A percentile compares a stretch with the other conserved stretches of the same genome.
These are phyloP conservation scores for Gossypium thurberi DNA, from an alignment of 345 rosid species.

Conservation along the genomic window DNA sequence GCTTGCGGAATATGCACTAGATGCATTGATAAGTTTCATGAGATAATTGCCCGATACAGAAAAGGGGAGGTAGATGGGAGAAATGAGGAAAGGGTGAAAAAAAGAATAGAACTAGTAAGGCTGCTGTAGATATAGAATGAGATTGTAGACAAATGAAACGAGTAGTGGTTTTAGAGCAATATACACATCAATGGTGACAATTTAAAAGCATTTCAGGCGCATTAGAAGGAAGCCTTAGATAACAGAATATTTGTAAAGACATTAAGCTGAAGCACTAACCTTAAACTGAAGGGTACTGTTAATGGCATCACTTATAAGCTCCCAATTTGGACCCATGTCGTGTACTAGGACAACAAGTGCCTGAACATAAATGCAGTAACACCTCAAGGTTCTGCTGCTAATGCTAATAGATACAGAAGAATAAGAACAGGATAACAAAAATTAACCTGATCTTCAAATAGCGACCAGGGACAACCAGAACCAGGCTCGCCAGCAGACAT, in stretches of 20 bases:
- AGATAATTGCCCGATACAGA: constrained; percentile 3
- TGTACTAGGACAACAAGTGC: constrained; percentile 99
- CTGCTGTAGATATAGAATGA: not conserved
- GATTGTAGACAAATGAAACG: not conserved
- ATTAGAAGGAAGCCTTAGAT: not conserved
- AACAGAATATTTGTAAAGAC: not conserved
- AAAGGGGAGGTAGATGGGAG: not conserved
- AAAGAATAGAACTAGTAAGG: not conserved
- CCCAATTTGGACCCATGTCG: constrained; percentile 99
- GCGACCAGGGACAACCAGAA: constrained; percentile 85
- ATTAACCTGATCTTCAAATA: constrained; percentile 93
- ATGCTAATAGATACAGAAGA: constrained; percentile 17
- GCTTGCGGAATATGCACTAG: constrained; percentile 86
- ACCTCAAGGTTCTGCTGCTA: constrained; percentile 19
- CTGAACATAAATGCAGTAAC: constrained; percentile 30
- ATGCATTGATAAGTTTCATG: constrained; percentile 12
- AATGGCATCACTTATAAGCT: constrained; percentile 95
- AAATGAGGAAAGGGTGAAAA: not conserved
- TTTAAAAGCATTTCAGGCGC: not conserved
- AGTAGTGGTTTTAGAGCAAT: not conserved
- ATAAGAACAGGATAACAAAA: constrained; percentile 12
- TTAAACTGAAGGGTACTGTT: constrained; percentile 84
- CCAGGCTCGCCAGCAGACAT: constrained; percentile 67
- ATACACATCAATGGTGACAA: not conserved
- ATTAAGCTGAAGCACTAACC: constrained; percentile 35